Evolutionary conservation across 2,329 filamentous ascomycete species (phyloP), one percentile per base, ranked within the genome.

Genomic region (Fusarium tricinctum): DNA sequence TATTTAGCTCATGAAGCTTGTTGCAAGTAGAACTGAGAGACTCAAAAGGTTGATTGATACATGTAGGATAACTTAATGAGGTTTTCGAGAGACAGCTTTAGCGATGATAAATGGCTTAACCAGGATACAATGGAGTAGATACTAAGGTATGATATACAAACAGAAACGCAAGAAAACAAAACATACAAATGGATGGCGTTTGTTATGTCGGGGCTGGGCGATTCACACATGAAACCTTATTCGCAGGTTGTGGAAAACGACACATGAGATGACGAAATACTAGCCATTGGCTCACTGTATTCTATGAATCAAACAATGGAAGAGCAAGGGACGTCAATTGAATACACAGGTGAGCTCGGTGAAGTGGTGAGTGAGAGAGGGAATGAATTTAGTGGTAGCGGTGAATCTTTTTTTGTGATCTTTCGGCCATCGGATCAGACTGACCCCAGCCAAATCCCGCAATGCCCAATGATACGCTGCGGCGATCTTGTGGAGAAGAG

Each of bases 401-500:
- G 67, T 70, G 67, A 70, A 70, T 64, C 39, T 39, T 48, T 40
- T 63, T 54, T 23, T 33, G 8, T 35, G 33, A 17, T 38, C 9
- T 13, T 13, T 15, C 6, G 22, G 28, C 51, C 51, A 39, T 59
- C 45, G 33, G 45, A 47, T 15, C 46, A 64, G 60, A 49, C 42
- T 30, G 47, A 38, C 52, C 54, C 59, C 61, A 46, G 53, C 20
- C 23, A n/a, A 38, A 26, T 42, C 10, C 13, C 10, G 17, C n/a
- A 55, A 53, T 63, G 47, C 47, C 66, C 67, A 70, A 69, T 70
- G 39, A 33, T 33, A 40, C 44, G 28, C 22, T 23, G 47, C 26
- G 32, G n/a, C 20, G 33, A 44, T 67, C 44, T 43, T 68, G 67
- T 70, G 67, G 63, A 38, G 67, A 70, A 69, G 38, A 5, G 30